These are phyloP conservation scores for Moesziomyces globuligerus DNA, from an alignment of 1,284 basidiomycete genomes.

Conservation along the genomic window DNA sequence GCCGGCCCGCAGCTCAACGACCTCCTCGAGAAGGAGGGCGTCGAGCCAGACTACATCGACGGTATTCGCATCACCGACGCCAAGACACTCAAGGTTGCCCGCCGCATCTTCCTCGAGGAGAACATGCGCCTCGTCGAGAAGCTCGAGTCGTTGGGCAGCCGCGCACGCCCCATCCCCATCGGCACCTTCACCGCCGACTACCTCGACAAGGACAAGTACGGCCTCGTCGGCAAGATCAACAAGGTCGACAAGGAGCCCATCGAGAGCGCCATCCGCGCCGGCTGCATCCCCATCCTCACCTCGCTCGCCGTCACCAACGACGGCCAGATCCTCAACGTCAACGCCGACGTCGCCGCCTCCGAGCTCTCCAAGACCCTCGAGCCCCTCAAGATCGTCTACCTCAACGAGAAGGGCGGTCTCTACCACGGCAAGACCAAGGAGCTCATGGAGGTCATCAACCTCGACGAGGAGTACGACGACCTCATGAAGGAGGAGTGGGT, in stretches of 20 bases:
- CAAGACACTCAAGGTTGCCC: constrained; percentile 65
- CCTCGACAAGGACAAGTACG: constrained; percentile 67
- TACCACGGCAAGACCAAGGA: constrained; percentile 84
- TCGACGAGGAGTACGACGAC: constrained; percentile 97
- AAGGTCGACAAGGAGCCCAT: constrained; percentile 67
- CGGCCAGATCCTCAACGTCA: constrained; percentile 67
- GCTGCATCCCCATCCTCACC: constrained; percentile 67
- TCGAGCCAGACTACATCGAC: constrained; percentile 67
- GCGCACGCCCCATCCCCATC: constrained; percentile 65
- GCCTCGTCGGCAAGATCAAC: constrained; percentile 67
- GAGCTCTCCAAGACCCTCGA: constrained; percentile 67
- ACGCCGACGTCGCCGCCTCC: constrained; percentile 66
- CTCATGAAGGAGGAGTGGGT: constrained; percentile 99
- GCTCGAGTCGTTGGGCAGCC: constrained; percentile 66
- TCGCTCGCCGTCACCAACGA: constrained; percentile 64
- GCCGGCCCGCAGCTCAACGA: constrained; percentile 67
- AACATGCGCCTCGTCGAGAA: constrained; percentile 66
- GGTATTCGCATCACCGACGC: constrained; percentile 68
- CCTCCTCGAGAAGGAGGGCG: constrained; percentile 66
- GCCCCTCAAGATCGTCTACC: constrained; percentile 89
- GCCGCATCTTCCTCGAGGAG: constrained; percentile 66
- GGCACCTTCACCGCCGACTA: constrained; percentile 65
- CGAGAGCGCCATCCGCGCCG: constrained; percentile 66
- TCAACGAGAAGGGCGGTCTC: constrained; percentile 98
- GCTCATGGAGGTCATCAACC: constrained; percentile 87